Percentiles rank a stretch among this genome's conserved stretches.
phyloP scores from a whole-genome alignment of 208 protist genomes.

The Polymyxa betae region DNA sequence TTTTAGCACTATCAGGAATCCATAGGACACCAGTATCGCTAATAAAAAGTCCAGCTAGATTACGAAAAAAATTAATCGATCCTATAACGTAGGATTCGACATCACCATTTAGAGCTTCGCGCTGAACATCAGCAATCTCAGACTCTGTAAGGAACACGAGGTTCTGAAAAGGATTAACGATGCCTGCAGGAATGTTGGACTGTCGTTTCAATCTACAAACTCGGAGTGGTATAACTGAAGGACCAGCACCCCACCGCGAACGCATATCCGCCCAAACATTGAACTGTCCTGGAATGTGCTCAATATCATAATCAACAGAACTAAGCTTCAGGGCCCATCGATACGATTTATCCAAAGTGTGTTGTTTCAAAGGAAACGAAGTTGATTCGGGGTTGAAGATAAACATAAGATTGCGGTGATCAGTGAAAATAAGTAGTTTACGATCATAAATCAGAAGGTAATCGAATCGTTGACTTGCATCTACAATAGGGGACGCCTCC shows the following conservation, averaged over 20 bases:
- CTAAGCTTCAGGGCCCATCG: neutral
- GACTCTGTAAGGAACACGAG: neutral
- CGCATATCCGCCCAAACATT: neutral
- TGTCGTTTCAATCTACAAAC: neutral
- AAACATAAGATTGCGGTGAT: neutral
- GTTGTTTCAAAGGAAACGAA: neutral
- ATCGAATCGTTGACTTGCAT: neutral
- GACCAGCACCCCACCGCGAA: neutral
- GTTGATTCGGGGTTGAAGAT: constrained; percentile 18
- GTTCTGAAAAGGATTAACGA: neutral
- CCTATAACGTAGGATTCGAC: neutral
- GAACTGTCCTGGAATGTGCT: constrained; percentile 1
- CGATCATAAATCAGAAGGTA: neutral
- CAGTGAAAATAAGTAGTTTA: neutral
- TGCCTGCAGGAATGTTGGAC: neutral
- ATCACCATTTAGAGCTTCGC: neutral
- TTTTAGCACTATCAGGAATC: neutral
- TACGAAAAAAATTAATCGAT: neutral
- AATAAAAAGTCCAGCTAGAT: neutral
- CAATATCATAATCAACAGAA: neutral
- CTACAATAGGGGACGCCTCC: neutral
- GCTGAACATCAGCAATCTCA: neutral
- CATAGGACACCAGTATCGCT: neutral
- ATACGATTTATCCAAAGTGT: constrained; percentile 32
- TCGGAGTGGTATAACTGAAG: neutral